Percentiles rank a stretch among this genome's conserved stretches.
These are phyloP conservation scores for Aphanomyces invadans DNA, from an alignment of 352 stramenopile genomes.

Conservation along the genomic window DNA sequence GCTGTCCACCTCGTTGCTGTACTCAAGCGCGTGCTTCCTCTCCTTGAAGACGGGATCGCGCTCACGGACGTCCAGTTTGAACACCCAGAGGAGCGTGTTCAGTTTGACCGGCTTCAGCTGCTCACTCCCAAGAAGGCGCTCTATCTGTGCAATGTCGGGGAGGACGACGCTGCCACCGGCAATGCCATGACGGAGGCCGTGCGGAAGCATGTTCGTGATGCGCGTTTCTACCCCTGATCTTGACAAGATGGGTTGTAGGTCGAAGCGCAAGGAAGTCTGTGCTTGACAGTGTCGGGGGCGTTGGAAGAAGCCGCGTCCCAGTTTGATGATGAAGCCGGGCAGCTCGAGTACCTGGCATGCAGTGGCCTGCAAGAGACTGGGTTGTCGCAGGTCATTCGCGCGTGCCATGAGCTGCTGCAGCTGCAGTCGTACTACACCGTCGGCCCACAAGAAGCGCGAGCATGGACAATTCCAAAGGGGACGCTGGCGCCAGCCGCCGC, in stretches of 20 bases:
- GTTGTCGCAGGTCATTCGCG: slow-evolving; percentile 78
- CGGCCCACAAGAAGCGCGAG: slow-evolving; percentile 71
- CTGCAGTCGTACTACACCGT: slow-evolving; percentile 97
- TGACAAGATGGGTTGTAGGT: no score
- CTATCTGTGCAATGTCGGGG: slow-evolving; percentile 96
- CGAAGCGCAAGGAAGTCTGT: slow-evolving; percentile 59
- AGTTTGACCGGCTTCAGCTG: slow-evolving; percentile 75
- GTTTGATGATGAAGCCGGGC: slow-evolving; percentile 85
- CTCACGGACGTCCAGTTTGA: slow-evolving; percentile 48
- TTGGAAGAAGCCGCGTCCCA: slow-evolving; percentile 71
- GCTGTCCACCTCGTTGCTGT: slow-evolving; percentile 46
- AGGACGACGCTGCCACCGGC: slow-evolving; percentile 88
- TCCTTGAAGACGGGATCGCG: slow-evolving; percentile 82
- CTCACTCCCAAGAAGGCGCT: slow-evolving; percentile 93
- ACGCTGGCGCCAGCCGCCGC: slow-evolving; percentile 64
- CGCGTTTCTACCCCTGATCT: no score
- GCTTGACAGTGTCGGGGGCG: slow-evolving; percentile 62
- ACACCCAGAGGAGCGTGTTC: slow-evolving; percentile 77
- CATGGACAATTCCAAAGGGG: slow-evolving; percentile 74
- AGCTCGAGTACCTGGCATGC: slow-evolving; percentile 91
- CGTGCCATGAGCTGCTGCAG: slow-evolving; percentile 90
- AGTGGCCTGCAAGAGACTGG: slow-evolving; percentile 64
- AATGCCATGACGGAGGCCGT: slow-evolving; percentile 90
- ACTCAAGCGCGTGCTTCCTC: slow-evolving; percentile 46
- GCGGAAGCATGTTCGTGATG: slow-evolving; percentile 29